Evolutionary conservation across 805 yeast species (phyloP).

Genomic region (Candida fluviatilis): DNA sequence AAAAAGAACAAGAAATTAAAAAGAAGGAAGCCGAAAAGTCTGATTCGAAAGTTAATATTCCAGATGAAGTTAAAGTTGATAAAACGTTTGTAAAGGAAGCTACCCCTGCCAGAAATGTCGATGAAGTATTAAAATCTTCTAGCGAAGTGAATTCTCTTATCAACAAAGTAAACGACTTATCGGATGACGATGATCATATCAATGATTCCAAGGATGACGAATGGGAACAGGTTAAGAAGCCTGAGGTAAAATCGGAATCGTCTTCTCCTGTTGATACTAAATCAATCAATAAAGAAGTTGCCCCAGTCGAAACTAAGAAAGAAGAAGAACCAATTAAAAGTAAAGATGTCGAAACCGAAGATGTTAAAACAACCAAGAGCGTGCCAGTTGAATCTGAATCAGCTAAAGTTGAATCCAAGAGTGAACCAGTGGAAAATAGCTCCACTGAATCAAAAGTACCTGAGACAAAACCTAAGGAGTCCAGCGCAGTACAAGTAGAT

Average conservation of each 20-base stretch:
- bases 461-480: too few species aligned
- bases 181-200: conserved; percentile 33
- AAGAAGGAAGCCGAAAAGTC: conserved; percentile 1
- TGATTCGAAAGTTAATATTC: too few species aligned
- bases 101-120: conserved; percentile 23
- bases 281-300: conserved; percentile 1
- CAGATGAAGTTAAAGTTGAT: neutral
- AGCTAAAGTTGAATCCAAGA: conserved; percentile 10
- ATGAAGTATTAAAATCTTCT: conserved; percentile 34
- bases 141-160: conserved; percentile 31
- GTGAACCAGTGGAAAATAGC: conserved; percentile 5
- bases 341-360: conserved; percentile 7
- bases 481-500: too few species aligned
- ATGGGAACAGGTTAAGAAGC: conserved; percentile 38
- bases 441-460: conserved; percentile 6
- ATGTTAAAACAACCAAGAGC: conserved; percentile 2
- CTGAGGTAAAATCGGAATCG: conserved; percentile 11
- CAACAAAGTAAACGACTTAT: conserved; percentile 33
- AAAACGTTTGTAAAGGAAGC: conserved; percentile 9
- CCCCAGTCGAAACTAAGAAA: conserved; percentile 6
- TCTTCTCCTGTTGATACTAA: neutral
- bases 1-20: conserved; percentile 10
- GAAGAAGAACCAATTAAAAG: neutral
- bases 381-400: conserved; percentile 8
- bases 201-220: conserved; percentile 31